These are phyloP conservation scores for Cordia subcordata DNA, from an alignment of 257 asterid species.

Conservation along the genomic window DNA sequence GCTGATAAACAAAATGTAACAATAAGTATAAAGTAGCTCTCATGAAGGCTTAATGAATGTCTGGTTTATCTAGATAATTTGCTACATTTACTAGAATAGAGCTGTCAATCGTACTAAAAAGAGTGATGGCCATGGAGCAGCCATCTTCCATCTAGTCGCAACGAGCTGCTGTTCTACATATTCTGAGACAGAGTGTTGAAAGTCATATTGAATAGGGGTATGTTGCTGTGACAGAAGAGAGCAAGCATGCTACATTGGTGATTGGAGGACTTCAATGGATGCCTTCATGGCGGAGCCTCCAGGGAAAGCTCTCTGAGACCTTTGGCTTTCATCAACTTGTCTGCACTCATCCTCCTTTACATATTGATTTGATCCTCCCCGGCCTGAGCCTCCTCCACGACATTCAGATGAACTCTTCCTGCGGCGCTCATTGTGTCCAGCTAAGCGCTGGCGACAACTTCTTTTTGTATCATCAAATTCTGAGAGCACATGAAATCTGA, in stretches of 20 bases:
- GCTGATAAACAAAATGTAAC: not conserved
- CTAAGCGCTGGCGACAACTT: conserved; percentile 52
- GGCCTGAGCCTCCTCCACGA: conserved; percentile 12
- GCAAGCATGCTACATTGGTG: conserved; percentile 31
- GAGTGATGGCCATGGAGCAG: too few species aligned
- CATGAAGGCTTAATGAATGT: not conserved
- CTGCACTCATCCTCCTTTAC: conserved; percentile 19
- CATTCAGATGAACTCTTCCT: conserved; percentile 35
- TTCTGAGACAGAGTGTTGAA: not conserved
- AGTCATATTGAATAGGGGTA: not conserved
- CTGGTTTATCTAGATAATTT: not conserved
- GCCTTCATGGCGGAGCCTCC: conserved; percentile 2
- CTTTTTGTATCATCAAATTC: conserved; percentile 53
- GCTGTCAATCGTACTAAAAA: not conserved
- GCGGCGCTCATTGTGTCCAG: conserved; percentile 55
- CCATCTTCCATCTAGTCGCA: too few species aligned
- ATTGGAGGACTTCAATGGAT: conserved; percentile 13
- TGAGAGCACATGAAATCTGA: conserved; percentile 48
- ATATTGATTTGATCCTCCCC: conserved; percentile 7
- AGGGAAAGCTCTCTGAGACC: not conserved
- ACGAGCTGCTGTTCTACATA: not conserved
- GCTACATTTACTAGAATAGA: not conserved
- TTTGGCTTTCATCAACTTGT: conserved; percentile 15
- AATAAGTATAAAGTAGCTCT: not conserved
- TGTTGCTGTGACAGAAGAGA: conserved; percentile 53